These are phyloP conservation scores for Melastoma malabathricum DNA, from an alignment of 345 rosid species.

Conservation along the genomic window DNA sequence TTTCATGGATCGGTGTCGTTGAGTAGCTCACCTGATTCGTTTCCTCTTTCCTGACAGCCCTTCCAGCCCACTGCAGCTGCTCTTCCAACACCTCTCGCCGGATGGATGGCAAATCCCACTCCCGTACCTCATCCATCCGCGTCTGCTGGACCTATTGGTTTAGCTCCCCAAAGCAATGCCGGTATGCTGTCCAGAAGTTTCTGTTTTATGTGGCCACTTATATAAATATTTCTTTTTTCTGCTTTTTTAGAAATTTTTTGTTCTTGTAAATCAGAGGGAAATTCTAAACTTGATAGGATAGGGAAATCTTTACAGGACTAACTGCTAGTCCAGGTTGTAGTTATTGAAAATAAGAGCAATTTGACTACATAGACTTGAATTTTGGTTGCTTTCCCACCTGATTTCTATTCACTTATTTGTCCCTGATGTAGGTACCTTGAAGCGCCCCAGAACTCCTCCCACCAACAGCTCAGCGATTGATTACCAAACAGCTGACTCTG, in stretches of 20 bases:
- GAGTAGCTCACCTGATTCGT: too few relatives aligned
- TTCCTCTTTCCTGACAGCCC: conserved; percentile 30
- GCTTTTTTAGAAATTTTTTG: neutral
- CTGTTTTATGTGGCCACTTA: neutral
- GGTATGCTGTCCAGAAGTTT: conserved; percentile 19
- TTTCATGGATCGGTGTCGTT: too few relatives aligned
- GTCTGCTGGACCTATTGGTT: conserved; percentile 55
- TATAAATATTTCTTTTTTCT: neutral
- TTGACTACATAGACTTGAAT: neutral
- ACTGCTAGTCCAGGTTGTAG: neutral
- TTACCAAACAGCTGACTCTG: conserved; percentile 78
- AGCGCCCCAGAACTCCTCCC: conserved; percentile 66
- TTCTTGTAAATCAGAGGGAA: neutral
- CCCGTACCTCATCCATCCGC: conserved; percentile 57
- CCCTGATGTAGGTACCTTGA: conserved; percentile 36
- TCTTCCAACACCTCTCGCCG: conserved; percentile 53
- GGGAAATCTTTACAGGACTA: neutral
- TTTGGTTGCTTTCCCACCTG: neutral
- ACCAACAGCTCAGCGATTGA: conserved; percentile 41
- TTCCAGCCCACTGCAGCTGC: conserved; percentile 58
- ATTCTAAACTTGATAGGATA: neutral
- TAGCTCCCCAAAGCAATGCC: conserved; percentile 46
- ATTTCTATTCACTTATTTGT: neutral
- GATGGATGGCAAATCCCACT: conserved; percentile 75
- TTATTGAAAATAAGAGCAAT: neutral